These are phyloP conservation scores for Cornus kousa DNA, from an alignment of 148 eudicot genomes.

Conservation along the genomic window DNA sequence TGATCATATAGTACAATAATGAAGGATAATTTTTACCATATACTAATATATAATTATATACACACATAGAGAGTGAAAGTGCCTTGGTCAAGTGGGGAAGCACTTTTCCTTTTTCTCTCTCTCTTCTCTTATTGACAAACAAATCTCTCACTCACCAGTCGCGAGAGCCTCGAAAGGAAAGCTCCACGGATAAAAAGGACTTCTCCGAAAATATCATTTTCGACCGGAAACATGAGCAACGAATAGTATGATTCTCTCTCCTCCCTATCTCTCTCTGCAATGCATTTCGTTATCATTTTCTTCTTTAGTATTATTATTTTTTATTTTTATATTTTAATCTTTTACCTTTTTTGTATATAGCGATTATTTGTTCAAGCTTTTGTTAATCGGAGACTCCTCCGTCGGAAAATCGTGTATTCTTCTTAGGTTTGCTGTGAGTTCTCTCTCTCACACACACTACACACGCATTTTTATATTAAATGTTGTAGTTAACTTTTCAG, in stretches of 20 bases:
- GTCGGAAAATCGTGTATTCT: constrained; percentile 86
- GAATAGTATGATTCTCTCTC: constrained; percentile 35
- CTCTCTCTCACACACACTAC: neutral
- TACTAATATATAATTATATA: too few species aligned
- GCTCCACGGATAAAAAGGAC: neutral
- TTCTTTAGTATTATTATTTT: neutral
- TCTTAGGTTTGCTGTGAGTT: constrained; percentile 76
- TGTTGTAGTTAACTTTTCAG: neutral
- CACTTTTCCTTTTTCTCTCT: neutral
- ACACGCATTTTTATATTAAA: neutral
- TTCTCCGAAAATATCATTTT: neutral
- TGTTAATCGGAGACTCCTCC: constrained; percentile 78
- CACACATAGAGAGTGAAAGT: too few species aligned
- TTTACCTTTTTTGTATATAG: constrained; percentile 17
- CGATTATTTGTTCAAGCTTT: constrained; percentile 74
- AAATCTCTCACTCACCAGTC: neutral
- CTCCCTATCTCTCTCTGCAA: neutral
- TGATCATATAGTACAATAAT: too few species aligned
- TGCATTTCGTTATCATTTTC: too few species aligned
- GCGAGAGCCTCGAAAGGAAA: neutral
- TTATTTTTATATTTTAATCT: neutral
- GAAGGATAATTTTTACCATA: too few species aligned
- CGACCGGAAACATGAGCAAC: constrained; percentile 35
- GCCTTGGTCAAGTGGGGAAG: neutral
- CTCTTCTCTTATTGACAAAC: neutral